Evolutionary conservation across 208 protist species (phyloP).

Genomic region (Lotmaria passim): DNA sequence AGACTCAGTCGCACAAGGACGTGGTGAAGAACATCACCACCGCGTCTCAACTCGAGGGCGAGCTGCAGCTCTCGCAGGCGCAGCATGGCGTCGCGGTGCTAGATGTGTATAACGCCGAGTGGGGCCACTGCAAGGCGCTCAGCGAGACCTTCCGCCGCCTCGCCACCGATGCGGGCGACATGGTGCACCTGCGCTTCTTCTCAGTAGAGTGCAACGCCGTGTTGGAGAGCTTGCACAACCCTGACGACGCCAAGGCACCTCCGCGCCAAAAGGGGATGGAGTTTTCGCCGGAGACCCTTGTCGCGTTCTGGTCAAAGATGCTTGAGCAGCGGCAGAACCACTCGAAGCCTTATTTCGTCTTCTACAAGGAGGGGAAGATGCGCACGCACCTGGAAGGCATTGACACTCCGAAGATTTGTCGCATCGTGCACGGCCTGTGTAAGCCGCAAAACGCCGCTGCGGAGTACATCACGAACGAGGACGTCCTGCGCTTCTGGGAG

Average conservation of each 20-base stretch:
- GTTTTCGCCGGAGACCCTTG: constrained; percentile 63
- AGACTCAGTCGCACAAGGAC: constrained; percentile 60
- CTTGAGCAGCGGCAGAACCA: constrained; percentile 68
- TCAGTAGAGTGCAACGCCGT: constrained; percentile 86
- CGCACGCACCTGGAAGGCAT: constrained; percentile 77
- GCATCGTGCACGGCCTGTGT: constrained; percentile 77
- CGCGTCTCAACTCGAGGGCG: constrained; percentile 72
- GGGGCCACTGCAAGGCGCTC: constrained; percentile 86
- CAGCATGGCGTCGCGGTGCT: constrained; percentile 87
- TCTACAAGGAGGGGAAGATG: constrained; percentile 88
- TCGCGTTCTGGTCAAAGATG: constrained; percentile 63
- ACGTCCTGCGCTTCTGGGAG: constrained; percentile 78
- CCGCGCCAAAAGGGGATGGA: constrained; percentile 49
- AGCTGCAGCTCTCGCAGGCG: constrained; percentile 79
- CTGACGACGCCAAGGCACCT: constrained; percentile 34
- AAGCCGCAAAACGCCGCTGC: constrained; percentile 68
- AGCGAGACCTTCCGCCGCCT: constrained; percentile 88
- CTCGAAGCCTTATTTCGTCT: constrained; percentile 88
- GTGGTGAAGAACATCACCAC: constrained; percentile 82
- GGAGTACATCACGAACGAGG: constrained; percentile 78
- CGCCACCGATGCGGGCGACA: constrained; percentile 78
- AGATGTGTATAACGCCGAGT: constrained; percentile 89
- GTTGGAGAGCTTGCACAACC: constrained; percentile 64
- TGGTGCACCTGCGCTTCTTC: constrained; percentile 84
- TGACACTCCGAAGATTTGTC: constrained; percentile 85